Evolutionary conservation across 2,329 filamentous ascomycete species (phyloP).

Genomic region (Fusarium sp.): DNA sequence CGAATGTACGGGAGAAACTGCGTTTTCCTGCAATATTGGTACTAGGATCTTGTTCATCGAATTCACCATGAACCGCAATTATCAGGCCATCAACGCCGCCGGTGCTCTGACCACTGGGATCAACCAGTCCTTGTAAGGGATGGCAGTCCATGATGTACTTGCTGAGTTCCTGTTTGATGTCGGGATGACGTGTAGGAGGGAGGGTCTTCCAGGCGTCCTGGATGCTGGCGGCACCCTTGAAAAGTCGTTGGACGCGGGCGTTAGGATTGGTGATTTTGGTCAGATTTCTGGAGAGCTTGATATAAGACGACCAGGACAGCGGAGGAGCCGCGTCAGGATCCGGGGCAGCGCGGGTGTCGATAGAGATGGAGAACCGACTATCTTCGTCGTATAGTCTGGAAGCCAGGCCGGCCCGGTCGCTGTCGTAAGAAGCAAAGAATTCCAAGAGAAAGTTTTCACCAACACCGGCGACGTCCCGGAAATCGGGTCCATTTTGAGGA

Average conservation of each 20-base stretch:
- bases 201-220: conserved; percentile 75
- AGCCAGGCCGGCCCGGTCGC: conserved; percentile 72
- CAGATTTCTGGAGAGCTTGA: conserved; percentile 83
- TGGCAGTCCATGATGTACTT: conserved; percentile 90
- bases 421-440: conserved; percentile 81
- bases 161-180: conserved; percentile 72
- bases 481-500: conserved; percentile 73
- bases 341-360: conserved; percentile 72
- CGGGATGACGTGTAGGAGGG: conserved; percentile 80
- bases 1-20: conserved; percentile 85
- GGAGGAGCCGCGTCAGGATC: conserved; percentile 58
- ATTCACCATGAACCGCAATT: conserved; percentile 85
- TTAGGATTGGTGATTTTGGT: conserved; percentile 72
- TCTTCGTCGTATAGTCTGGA: conserved; percentile 79
- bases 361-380: conserved; percentile 80
- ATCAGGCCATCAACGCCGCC: conserved; percentile 81
- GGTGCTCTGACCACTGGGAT: conserved; percentile 72
- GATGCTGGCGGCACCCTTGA: conserved; percentile 74
- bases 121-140: conserved; percentile 76
- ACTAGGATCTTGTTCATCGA: conserved; percentile 75
- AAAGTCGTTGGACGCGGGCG: conserved; percentile 73
- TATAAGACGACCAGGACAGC: conserved; percentile 78
- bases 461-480: conserved; percentile 79
- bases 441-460: conserved; percentile 80
- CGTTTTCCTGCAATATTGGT: conserved; percentile 72